A percentile compares a stretch with the other conserved stretches of the same genome.
phyloP scores from a whole-genome alignment of 2,329 filamentous ascomycete genomes.

The Fusarium tupiense region DNA sequence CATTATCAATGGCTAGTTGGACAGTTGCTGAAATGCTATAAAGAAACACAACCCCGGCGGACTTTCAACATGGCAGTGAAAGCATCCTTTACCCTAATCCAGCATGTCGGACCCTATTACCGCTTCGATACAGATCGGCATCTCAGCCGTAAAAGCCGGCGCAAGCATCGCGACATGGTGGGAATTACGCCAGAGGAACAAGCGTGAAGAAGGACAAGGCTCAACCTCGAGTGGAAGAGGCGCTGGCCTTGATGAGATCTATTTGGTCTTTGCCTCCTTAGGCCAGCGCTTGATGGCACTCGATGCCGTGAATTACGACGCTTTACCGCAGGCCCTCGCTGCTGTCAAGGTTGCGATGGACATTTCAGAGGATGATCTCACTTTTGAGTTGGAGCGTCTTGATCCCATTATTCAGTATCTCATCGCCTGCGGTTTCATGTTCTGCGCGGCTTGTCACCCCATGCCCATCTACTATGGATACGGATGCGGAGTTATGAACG shows the following conservation, averaged over 20 bases:
- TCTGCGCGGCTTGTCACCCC: background rate
- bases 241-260: background rate
- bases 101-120: background rate
- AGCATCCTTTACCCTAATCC: background rate
- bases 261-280: background rate
- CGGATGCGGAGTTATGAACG: background rate
- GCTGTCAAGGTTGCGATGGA: background rate
- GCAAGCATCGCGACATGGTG: background rate
- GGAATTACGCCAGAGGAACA: background rate
- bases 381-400: background rate
- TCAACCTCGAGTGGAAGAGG: background rate
- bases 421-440: background rate
- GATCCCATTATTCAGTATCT: background rate
- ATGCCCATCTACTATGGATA: background rate
- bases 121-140: background rate
- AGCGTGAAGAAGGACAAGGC: background rate
- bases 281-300: background rate
- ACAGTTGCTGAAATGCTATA: background rate
- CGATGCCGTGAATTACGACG: background rate
- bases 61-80: background rate
- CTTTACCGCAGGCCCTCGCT: background rate
- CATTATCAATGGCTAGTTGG: background rate
- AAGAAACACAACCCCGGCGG: background rate
- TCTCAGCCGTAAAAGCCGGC: background rate
- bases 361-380: background rate